Percentiles rank a stretch among this genome's conserved stretches.
Evolutionary conservation across 2,329 filamentous ascomycete species (phyloP).

Genomic region (Orbilia quercus): DNA sequence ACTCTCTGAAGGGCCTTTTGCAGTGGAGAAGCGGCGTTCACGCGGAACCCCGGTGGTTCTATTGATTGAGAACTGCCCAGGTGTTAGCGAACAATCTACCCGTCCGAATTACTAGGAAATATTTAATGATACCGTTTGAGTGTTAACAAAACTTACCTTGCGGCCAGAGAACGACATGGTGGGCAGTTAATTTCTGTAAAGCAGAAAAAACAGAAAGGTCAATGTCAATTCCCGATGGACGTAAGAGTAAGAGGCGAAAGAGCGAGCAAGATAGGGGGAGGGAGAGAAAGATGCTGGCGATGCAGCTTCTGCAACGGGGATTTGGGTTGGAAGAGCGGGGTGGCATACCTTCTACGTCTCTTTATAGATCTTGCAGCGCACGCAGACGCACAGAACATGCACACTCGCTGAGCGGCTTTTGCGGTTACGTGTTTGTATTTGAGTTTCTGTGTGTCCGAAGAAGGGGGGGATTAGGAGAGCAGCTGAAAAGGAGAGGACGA

Average conservation of each 20-base stretch:
- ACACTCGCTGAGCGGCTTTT: conserved; percentile 1
- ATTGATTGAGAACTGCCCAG: conserved; percentile 45
- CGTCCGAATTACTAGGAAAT: neutral
- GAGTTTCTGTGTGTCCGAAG: conserved; percentile 5
- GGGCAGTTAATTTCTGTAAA: conserved; percentile 14
- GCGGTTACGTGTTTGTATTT: conserved; percentile 21
- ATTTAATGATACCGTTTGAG: conserved; percentile 34
- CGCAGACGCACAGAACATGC: too few species aligned
- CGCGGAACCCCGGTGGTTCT: conserved; percentile 50
- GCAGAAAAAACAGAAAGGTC: conserved; percentile 23
- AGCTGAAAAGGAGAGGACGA: neutral
- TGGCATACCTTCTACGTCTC: conserved; percentile 29
- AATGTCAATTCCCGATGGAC: conserved; percentile 54
- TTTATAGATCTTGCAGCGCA: conserved; percentile 27
- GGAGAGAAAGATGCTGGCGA: conserved; percentile 11
- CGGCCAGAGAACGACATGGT: conserved; percentile 55
- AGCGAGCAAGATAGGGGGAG: conserved; percentile 3
- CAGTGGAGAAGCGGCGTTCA: conserved; percentile 51
- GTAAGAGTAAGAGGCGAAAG: conserved; percentile 22
- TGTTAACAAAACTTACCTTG: conserved; percentile 51
- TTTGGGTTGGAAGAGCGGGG: conserved; percentile 7
- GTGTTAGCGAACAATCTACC: conserved; percentile 7
- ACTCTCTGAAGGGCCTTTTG: conserved; percentile 52
- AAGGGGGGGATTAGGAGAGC: neutral
- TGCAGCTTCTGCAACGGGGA: too few species aligned